Evolutionary conservation across 331 rosid species (phyloP).

Genomic region (Saraca asoca): DNA sequence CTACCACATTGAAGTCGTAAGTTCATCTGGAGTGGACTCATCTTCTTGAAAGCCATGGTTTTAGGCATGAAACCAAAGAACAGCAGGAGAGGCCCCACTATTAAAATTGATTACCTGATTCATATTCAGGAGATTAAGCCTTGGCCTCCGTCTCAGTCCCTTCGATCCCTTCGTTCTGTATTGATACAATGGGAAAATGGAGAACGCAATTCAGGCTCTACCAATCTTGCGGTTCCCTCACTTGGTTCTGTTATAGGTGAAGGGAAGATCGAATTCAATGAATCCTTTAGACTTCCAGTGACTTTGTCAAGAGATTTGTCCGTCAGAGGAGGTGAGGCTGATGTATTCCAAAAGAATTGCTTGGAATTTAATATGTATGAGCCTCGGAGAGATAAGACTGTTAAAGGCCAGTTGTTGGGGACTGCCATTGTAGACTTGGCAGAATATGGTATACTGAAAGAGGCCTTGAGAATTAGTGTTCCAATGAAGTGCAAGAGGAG

Average conservation of each 20-base stretch:
- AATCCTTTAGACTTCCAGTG: slow-evolving; percentile 72
- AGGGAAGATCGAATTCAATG: slow-evolving; percentile 82
- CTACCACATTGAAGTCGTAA: slow-evolving; percentile 36
- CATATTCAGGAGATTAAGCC: slow-evolving; percentile 89
- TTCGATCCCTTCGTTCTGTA: slow-evolving; percentile 68
- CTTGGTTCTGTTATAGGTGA: slow-evolving; percentile 65
- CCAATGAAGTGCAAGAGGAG: slow-evolving; percentile 84
- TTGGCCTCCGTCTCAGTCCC: slow-evolving; percentile 94
- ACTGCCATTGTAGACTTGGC: slow-evolving; percentile 81
- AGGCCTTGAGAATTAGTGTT: slow-evolving; percentile 49
- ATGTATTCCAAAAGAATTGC: slow-evolving; percentile 71
- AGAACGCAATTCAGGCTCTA: slow-evolving; percentile 75
- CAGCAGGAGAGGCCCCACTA: slow-evolving; percentile 53
- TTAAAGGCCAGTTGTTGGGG: slow-evolving; percentile 84
- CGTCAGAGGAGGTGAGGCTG: slow-evolving; percentile 60
- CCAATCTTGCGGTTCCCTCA: slow-evolving; percentile 66
- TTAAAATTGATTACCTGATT: slow-evolving; percentile 63
- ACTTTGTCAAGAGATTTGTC: slow-evolving; percentile 72
- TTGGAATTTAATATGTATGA: slow-evolving; percentile 83
- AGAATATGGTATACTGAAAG: slow-evolving; percentile 76
- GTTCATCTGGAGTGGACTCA: slow-evolving; percentile 23
- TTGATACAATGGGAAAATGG: slow-evolving; percentile 96
- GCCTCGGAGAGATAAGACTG: slow-evolving; percentile 78
- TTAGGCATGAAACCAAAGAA: slow-evolving; percentile 69
- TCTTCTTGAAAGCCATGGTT: slow-evolving; percentile 49